Base-by-base conservation (phyloP, 2,329 filamentous ascomycete genomes). In the Chalaropsis thielavioides region DNA sequence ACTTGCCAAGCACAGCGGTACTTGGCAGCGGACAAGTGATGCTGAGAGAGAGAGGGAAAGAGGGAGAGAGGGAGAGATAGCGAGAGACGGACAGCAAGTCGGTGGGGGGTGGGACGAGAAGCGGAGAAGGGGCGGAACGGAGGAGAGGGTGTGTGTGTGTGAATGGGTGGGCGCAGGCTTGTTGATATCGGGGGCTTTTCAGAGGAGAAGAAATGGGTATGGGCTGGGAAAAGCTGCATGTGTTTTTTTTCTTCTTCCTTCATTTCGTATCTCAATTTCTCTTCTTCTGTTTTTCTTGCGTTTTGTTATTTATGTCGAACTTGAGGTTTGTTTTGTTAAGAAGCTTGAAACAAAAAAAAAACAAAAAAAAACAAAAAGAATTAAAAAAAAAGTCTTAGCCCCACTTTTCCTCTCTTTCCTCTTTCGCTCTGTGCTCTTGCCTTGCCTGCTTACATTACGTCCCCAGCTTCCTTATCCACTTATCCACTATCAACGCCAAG, bases 21-120 rank as follows among this genome's bases (percentile, higher is more conserved):
- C 60, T 62, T 62, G 60, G 61, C 61, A 63, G 27, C 62, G 51
- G 61, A 65, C 46, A 66, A 49, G 46, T 44, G 17, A n/a, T 41
- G 35, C 27, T 22, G 46, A 60, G n/a, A 31, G 38, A 13, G 58
- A 43, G 31, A 22, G n/a, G 6, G 13, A 54, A 22, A 54, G n/a
- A 7, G 46, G 22, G 46, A 24, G 3, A 22, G 19, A n/a, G 61
- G 31, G 6, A 13, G 0, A 4, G 22, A 51, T 13, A 38, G 27
- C 31, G 31, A 31, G 27, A 49, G 15, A 13, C 15, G 27, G 40
- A 40, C 19, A 8, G 43, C 15, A 62, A 46, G 13, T 31, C 19
- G 49, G 24, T 22, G 49, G 49, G 49, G 7, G 49, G 24, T 22
- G 49, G 49, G 49, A 15, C 27, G 62, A 35, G 46, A 63, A 24